Evolutionary conservation across 352 stramenopile species (phyloP).

Genomic region (Globisporangium recalcitrans): DNA sequence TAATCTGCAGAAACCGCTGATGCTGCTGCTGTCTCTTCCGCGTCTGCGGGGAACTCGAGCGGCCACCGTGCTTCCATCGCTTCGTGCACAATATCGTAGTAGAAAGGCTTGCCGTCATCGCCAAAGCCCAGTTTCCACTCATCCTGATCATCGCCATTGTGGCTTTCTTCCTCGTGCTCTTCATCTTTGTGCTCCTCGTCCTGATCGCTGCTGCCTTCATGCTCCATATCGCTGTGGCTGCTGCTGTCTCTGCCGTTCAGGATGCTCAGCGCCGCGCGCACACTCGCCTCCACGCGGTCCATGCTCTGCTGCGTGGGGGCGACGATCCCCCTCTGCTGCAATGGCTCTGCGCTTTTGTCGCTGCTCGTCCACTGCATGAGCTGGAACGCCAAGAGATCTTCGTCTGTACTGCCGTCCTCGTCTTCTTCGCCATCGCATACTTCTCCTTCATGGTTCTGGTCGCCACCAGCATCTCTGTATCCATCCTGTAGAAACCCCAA

Average conservation of each 20-base stretch:
- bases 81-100: slow-evolving; percentile 21
- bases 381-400: slow-evolving; percentile 11
- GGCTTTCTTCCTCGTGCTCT: slow-evolving; percentile 3
- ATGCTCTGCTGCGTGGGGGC: slow-evolving; percentile 18
- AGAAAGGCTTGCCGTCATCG: slow-evolving; percentile 14
- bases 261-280: slow-evolving; percentile 44
- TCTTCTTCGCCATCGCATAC: neutral
- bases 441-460: neutral
- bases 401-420: neutral
- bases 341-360: neutral
- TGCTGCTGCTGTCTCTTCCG: neutral
- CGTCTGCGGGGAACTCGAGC: slow-evolving; percentile 4
- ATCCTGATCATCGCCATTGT: slow-evolving; percentile 1
- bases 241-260: slow-evolving; percentile 29
- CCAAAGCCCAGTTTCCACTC: slow-evolving; percentile 6
- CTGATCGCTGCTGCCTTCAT: slow-evolving; percentile 16
- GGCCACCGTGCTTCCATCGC: slow-evolving; percentile 21
- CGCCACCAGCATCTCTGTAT: neutral
- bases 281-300: slow-evolving; percentile 43
- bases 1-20: neutral
- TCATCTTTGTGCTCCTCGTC: slow-evolving; percentile 12
- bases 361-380: slow-evolving; percentile 3
- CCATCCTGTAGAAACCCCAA: neutral
- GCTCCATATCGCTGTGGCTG: slow-evolving; percentile 19
- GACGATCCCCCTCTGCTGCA: neutral